Evolutionary conservation across 345 rosid species (phyloP), one percentile per base, ranked within the genome.

Genomic region (Gossypium raimondii): DNA sequence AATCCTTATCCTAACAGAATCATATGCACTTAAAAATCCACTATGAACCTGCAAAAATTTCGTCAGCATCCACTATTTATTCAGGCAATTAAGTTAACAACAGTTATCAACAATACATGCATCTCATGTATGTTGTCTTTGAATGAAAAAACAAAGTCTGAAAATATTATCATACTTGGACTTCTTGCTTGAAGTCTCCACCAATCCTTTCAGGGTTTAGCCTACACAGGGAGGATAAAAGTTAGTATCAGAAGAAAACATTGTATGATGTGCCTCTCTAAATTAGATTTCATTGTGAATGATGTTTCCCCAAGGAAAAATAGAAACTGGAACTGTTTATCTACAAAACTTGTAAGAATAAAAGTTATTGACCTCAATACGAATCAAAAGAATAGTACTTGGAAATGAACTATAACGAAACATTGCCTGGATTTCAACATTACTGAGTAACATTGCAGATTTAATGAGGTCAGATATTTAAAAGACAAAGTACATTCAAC

Each of bases 121-220:
- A 64, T 75, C 22, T 64, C 14, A 70, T 65, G 20, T 38, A 45
- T 68, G 29, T 60, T 44, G 25, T 29, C 18, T 73, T 73, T 45
- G 45, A 29, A 25, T 29, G 11, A 17, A 57, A 68, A 29, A 67
- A 4, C 16, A 12, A 62, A 69, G 65, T 73, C 6, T 9, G 17
- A 3, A 73, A 78, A 52, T 61, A 29, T 66, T 44, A 53, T 61
- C 79, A 68, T 82, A 92, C 98, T 79, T 94, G 98, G 77, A 90
- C 83, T 85, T 94, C 98, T 87, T 94, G 86, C 85, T 87, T 92
- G 84, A 92, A 92, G 82, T 94, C 97, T 75, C 95, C 97, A 48
- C 93, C 97, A 77, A 90, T 88, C 82, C 98, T 86, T 80, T 94
- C 98, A 52, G 98, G 97, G 81, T 94, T 94, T 70, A 94, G 68